Percentiles rank a stretch among this genome's conserved stretches.
These are phyloP conservation scores for Pelargonium citronellum DNA, from an alignment of 441 rosid species.

Conservation along the genomic window DNA sequence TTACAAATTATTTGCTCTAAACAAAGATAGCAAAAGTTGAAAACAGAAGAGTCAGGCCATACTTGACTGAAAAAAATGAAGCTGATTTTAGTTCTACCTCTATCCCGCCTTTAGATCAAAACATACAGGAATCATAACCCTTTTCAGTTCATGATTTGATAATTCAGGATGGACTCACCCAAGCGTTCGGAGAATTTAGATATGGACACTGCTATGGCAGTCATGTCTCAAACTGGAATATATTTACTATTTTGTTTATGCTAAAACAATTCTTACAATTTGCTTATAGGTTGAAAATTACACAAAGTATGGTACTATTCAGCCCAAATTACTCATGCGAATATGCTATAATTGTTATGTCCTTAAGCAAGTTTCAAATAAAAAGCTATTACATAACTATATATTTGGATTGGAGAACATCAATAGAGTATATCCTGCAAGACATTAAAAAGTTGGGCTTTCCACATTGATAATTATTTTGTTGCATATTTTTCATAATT, in stretches of 20 bases:
- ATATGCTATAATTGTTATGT: background rate
- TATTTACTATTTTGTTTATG: too few relatives aligned
- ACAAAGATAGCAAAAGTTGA: background rate
- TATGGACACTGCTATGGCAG: background rate
- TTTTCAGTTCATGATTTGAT: background rate
- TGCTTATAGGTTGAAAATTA: background rate
- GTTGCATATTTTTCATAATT: background rate
- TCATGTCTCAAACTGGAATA: background rate
- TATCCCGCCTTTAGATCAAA: background rate
- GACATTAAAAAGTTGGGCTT: too few relatives aligned
- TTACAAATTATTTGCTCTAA: background rate
- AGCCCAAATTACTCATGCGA: too few relatives aligned
- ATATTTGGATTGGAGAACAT: background rate
- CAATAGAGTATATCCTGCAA: too few relatives aligned
- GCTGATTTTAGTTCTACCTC: background rate
- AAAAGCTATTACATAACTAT: background rate
- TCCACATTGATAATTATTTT: background rate
- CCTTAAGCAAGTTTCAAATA: background rate
- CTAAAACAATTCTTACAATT: too few relatives aligned
- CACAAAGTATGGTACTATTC: background rate
- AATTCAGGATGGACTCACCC: background rate
- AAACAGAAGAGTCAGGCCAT: background rate
- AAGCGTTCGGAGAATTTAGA: background rate
- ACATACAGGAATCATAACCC: slow-evolving; percentile 2
- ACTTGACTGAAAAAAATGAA: background rate